A percentile compares a stretch with the other conserved stretches of the same genome.
These are phyloP conservation scores for Colletotrichum sp. DNA, from an alignment of 2,329 filamentous ascomycete species.

Conservation along the genomic window DNA sequence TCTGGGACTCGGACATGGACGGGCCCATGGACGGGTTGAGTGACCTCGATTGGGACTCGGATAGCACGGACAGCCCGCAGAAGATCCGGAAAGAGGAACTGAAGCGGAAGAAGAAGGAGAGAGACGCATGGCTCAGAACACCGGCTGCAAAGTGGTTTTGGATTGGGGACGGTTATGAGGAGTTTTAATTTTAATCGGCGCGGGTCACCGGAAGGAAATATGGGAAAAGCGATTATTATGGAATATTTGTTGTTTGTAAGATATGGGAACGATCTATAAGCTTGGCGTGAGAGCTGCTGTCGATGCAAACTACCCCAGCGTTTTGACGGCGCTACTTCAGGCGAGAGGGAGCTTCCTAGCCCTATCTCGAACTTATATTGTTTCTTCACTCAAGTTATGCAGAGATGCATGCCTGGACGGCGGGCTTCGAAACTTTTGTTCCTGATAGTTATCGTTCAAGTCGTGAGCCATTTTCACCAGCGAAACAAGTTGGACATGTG, in stretches of 20 bases:
- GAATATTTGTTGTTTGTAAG: neutral
- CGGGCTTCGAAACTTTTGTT: too few species aligned
- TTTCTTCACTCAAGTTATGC: too few species aligned
- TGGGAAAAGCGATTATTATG: too few species aligned
- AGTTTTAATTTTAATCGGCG: neutral
- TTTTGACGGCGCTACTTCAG: too few species aligned
- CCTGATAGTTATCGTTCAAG: too few species aligned
- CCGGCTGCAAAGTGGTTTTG: neutral
- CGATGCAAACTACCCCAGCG: too few species aligned
- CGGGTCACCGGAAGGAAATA: neutral
- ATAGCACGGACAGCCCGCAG: neutral
- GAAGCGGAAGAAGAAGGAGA: neutral
- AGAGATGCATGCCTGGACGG: too few species aligned
- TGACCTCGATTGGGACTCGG: neutral
- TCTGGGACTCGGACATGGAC: neutral
- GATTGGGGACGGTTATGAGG: neutral
- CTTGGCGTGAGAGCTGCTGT: too few species aligned
- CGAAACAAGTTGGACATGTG: neutral
- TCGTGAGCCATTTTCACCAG: fast-evolving
- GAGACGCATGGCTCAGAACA: neutral
- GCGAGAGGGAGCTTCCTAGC: too few species aligned
- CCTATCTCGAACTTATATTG: too few species aligned
- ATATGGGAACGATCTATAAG: neutral
- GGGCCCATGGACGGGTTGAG: neutral
- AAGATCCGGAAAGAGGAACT: neutral